Conservation (phyloP, 129 eudicot genomes). For the Flaveria sonorensis region DNA sequence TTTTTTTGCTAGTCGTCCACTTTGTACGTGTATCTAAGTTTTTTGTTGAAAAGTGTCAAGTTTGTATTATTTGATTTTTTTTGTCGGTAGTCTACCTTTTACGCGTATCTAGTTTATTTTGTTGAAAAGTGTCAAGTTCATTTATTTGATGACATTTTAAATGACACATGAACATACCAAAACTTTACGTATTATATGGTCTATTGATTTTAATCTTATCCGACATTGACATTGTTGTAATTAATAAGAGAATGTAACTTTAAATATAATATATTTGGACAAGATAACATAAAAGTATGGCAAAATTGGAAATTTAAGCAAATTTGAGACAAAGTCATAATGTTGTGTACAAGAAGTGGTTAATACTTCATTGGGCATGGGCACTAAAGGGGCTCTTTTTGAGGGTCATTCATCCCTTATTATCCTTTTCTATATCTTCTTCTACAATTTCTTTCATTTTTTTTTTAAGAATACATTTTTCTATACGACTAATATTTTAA, state of each 20-base stretch:
- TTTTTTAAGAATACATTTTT: not conserved
- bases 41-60: not conserved
- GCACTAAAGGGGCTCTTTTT: constrained; percentile 27
- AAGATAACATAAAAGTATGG: not conserved
- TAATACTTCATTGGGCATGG: constrained; percentile 38
- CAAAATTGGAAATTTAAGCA: constrained; percentile 14
- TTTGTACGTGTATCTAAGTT: not conserved
- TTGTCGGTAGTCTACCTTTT: too few relatives aligned
- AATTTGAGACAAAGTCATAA: constrained; percentile 22
- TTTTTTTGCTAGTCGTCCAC: too few relatives aligned
- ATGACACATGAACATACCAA: not conserved
- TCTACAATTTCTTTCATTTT: constrained; percentile 6
- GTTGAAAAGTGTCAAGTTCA: too few relatives aligned
- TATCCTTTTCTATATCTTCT: constrained; percentile 3
- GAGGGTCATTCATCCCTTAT: constrained; percentile 21
- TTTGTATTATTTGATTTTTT: not conserved
- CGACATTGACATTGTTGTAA: not conserved
- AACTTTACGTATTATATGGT: not conserved
- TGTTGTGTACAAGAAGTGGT: constrained; percentile 35
- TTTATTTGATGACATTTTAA: not conserved
- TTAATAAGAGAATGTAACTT: not conserved
- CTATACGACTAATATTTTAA: not conserved
- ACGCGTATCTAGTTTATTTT: too few relatives aligned
- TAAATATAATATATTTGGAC: not conserved
- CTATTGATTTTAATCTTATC: not conserved